Conservation (phyloP, 2,329 filamentous ascomycete genomes). For the Penicillium griseofulvum region DNA sequence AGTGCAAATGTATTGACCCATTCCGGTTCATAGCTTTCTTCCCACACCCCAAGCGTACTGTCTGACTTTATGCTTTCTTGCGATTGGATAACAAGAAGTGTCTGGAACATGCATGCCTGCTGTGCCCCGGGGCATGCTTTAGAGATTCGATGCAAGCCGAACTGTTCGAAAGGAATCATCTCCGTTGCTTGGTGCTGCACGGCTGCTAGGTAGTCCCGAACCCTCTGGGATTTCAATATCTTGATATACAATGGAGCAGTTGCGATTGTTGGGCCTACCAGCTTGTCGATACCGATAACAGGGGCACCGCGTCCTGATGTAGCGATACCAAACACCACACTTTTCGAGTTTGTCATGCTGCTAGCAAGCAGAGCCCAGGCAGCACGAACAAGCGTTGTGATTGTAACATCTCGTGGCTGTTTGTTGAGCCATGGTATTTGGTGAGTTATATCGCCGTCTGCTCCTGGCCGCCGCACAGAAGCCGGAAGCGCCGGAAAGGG, state of each 20-base stretch:
- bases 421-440: not conserved
- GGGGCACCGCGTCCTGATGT: constrained; percentile 44
- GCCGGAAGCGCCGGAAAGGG: constrained; percentile 43
- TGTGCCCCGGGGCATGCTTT: constrained; percentile 45
- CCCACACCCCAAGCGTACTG: not conserved
- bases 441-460: constrained; percentile 3
- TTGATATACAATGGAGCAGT: constrained; percentile 42
- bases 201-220: constrained; percentile 50
- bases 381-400: constrained; percentile 43
- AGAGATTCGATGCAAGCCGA: constrained; percentile 49
- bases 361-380: constrained; percentile 44
- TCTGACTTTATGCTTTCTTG: no score
- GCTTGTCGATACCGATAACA: constrained; percentile 41
- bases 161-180: constrained; percentile 60
- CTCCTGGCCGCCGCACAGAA: constrained; percentile 26
- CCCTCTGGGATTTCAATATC: constrained; percentile 31
- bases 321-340: constrained; percentile 45
- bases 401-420: constrained; percentile 27
- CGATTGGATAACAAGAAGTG: constrained; percentile 39
- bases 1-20: not conserved
- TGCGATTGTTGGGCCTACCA: constrained; percentile 45
- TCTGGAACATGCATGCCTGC: constrained; percentile 42
- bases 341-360: constrained; percentile 37
- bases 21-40: not conserved
- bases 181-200: constrained; percentile 54